phyloP scores from a whole-genome alignment of 441 rosid genomes.

The Omphalea diandra region DNA sequence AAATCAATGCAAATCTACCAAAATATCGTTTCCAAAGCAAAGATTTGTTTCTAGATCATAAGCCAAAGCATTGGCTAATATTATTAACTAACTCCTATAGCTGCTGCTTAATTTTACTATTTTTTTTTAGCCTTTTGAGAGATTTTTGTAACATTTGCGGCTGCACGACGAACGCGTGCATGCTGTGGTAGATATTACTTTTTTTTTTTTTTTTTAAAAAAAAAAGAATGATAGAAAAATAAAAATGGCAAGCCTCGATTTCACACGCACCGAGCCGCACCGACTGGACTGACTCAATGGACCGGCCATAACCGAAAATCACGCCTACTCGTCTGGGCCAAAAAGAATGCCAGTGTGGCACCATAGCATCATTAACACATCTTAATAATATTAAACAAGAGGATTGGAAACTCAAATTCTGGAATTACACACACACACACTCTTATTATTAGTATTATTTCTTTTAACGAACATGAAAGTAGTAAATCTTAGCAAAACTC shows the following conservation, averaged over 20 bases:
- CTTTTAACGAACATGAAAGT: neutral
- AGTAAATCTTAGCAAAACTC: conserved; percentile 21
- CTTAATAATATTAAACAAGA: neutral
- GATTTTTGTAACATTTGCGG: conserved; percentile 11
- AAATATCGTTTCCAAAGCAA: neutral
- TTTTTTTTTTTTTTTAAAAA: too few relatives aligned
- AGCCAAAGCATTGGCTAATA: neutral
- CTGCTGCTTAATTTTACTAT: too few relatives aligned
- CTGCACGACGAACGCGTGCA: neutral
- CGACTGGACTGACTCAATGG: conserved; percentile 42
- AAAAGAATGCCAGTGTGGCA: conserved; percentile 59
- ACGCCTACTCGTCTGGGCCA: conserved; percentile 43
- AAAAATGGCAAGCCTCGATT: conserved; percentile 11
- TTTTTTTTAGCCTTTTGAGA: neutral
- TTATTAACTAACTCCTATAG: neutral
- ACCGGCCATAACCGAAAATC: conserved; percentile 45
- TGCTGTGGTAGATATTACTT: too few relatives aligned
- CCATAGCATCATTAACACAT: neutral
- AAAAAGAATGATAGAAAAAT: neutral
- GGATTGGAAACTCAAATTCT: neutral
- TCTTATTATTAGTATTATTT: neutral
- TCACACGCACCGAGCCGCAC: conserved; percentile 36
- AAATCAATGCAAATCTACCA: too few relatives aligned
- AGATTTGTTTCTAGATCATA: neutral
- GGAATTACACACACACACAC: conserved; percentile 6